Conservation (phyloP, 2,329 filamentous ascomycete species). For the Aureobasidium sp. region DNA sequence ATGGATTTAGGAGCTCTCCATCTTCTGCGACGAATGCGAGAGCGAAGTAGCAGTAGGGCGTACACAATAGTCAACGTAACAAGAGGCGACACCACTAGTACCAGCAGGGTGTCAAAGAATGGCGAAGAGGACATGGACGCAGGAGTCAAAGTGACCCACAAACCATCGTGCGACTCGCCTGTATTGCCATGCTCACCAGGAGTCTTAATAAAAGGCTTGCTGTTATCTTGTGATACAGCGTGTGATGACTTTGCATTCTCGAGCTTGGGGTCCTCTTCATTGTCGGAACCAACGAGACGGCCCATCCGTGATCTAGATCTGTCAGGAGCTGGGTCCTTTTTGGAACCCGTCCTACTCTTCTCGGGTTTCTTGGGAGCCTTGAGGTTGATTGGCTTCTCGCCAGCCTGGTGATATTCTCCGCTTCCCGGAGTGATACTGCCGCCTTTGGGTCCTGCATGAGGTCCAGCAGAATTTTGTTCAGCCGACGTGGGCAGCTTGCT, state of each 20-base stretch:
- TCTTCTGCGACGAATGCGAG: constrained; percentile 75
- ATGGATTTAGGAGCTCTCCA: constrained; percentile 98
- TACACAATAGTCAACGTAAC: constrained; percentile 92
- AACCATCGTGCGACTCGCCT: constrained; percentile 51
- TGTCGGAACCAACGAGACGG: not conserved
- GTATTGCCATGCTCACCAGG: constrained; percentile 1
- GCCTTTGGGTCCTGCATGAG: constrained; percentile 42
- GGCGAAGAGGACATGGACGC: constrained; percentile 80
- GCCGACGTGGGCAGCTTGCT: constrained; percentile 22
- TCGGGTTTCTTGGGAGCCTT: constrained; percentile 14
- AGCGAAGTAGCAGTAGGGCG: constrained; percentile 74
- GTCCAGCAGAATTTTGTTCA: constrained; percentile 22
- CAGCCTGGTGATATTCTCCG: constrained; percentile 51
- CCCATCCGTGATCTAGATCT: constrained; percentile 1
- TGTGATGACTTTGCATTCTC: not conserved
- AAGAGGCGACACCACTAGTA: constrained; percentile 88
- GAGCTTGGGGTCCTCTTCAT: not conserved
- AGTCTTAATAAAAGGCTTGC: not conserved
- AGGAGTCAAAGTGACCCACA: constrained; percentile 95
- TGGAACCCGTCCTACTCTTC: constrained; percentile 7
- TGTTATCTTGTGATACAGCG: constrained; percentile 1
- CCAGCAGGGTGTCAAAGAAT: constrained; percentile 93
- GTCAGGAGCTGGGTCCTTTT: not conserved
- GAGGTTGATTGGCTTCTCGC: not conserved
- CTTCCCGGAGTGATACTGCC: constrained; percentile 64